phyloP scores from a whole-genome alignment of 257 asterid genomes.

The Solanum boliviense region DNA sequence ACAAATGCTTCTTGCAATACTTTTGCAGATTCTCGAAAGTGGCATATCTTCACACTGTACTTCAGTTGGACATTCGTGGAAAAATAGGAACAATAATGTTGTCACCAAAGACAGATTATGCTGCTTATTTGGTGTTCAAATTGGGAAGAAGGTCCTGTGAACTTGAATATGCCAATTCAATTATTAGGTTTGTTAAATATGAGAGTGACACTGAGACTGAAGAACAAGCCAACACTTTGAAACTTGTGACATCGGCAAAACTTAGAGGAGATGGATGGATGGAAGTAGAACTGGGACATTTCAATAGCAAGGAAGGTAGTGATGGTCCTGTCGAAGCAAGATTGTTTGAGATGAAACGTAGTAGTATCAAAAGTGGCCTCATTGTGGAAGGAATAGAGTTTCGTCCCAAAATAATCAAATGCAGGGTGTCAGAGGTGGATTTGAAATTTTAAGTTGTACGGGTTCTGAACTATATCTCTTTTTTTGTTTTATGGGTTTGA shows the following conservation, averaged over 20 bases:
- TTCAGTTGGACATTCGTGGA: conserved; percentile 54
- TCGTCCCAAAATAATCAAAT: neutral
- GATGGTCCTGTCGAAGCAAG: neutral
- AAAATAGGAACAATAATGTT: conserved; percentile 21
- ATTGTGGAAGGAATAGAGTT: neutral
- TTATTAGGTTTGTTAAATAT: conserved; percentile 15
- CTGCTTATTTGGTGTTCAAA: conserved; percentile 44
- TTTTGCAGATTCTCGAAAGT: conserved; percentile 49
- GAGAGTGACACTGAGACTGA: neutral
- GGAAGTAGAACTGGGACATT: conserved; percentile 34
- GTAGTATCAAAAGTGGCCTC: neutral
- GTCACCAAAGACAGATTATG: conserved; percentile 32
- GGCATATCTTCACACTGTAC: conserved; percentile 30
- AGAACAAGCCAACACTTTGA: neutral
- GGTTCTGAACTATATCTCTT: neutral
- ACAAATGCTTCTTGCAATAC: neutral
- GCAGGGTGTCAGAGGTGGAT: neutral
- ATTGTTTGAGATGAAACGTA: neutral
- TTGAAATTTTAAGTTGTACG: neutral
- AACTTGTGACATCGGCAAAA: neutral
- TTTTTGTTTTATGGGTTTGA: neutral
- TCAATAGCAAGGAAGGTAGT: neutral
- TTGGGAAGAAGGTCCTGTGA: conserved; percentile 16
- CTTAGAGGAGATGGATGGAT: conserved; percentile 47
- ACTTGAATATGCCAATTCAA: conserved; percentile 30